These are phyloP conservation scores for Salix suchowensis DNA, from an alignment of 345 rosid genomes.

Conservation along the genomic window DNA sequence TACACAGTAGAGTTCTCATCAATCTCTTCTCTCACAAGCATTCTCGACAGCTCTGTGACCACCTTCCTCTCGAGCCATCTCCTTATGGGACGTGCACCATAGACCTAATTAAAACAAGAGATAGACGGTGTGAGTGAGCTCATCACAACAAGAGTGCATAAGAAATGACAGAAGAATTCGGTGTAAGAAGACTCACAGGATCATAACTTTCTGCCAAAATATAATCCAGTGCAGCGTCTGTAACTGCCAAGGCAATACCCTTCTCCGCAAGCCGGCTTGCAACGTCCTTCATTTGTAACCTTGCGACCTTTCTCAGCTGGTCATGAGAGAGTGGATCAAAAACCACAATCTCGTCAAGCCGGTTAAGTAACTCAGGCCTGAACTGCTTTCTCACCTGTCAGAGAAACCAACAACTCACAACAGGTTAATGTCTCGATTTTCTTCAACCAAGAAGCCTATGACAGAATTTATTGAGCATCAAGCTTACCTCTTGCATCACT, in stretches of 20 bases:
- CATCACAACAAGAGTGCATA: not conserved
- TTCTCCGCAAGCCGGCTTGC: constrained; percentile 76
- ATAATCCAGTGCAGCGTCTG: constrained; percentile 71
- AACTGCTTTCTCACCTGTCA: constrained; percentile 70
- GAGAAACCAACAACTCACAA: not conserved
- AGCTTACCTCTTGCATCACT: constrained; percentile 70
- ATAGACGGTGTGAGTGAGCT: not conserved
- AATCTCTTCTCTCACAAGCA: constrained; percentile 78
- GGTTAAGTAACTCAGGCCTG: constrained; percentile 75
- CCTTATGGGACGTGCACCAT: constrained; percentile 86
- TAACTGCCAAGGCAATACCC: constrained; percentile 80
- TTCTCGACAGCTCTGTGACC: constrained; percentile 76
- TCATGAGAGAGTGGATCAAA: constrained; percentile 92
- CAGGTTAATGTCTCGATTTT: not conserved
- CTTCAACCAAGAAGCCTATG: too few species aligned
- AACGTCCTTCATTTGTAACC: constrained; percentile 81
- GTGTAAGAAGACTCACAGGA: constrained; percentile 52
- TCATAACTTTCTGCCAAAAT: constrained; percentile 72
- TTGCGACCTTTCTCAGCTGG: constrained; percentile 71
- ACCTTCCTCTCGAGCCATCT: constrained; percentile 95
- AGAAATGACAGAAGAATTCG: not conserved
- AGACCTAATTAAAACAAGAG: constrained; percentile 38
- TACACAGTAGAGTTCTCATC: constrained; percentile 82
- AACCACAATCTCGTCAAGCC: constrained; percentile 86
- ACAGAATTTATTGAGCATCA: not conserved